Base-by-base conservation (phyloP, 2,329 filamentous ascomycete species). In the Blastomyces emzantsi region DNA sequence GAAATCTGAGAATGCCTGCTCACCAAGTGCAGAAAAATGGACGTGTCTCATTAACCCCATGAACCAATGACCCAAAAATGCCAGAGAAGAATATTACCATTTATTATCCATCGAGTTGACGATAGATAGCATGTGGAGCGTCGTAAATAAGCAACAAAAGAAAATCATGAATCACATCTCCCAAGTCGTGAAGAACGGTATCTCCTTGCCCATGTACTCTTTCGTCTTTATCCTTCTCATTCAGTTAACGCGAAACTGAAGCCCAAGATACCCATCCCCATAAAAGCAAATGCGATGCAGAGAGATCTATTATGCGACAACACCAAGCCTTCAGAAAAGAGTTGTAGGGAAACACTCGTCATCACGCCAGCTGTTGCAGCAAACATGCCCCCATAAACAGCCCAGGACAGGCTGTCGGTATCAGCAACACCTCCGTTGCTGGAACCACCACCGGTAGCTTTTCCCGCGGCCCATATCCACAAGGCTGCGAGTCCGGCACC, bases 351-450 rank as follows among this genome's bases (percentile, higher is more conserved):
- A 39, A 99, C 94, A 70, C 89, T 94, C 36, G 91, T 88, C 94
- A 99, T 97, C 70, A 99, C 95, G 0, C 94, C 94, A 0, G 92
- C 87, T 0, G 93, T 97, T 11, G 87, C 80, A 7, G 91, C 92
- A 78, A 99, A 99, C 77, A 97, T 87, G 61, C 76, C 76, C 28
- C 77, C 80, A 64, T 79, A 81, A 0, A 84, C 81, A 41, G 78
- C 81, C 71, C 86, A 83, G 0, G 80, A 81, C 0, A 82, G 79
- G 58, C 72, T 75, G 1, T 69, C 69, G 0, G 66, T 64, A 6
- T 64, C 65, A 39, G 70, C 66, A 17, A 69, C 66, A 13, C 69
- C 70, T n/a, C 62, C 55, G 6, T 28, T 28, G n/a, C 41, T 52
- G 30, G 6, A 49, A 28, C 43, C 62, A n/a, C 41, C 51, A 30